A percentile compares a stretch with the other conserved stretches of the same genome.
Evolutionary conservation across 331 rosid species (phyloP).

Genomic region (Ulmus americana): DNA sequence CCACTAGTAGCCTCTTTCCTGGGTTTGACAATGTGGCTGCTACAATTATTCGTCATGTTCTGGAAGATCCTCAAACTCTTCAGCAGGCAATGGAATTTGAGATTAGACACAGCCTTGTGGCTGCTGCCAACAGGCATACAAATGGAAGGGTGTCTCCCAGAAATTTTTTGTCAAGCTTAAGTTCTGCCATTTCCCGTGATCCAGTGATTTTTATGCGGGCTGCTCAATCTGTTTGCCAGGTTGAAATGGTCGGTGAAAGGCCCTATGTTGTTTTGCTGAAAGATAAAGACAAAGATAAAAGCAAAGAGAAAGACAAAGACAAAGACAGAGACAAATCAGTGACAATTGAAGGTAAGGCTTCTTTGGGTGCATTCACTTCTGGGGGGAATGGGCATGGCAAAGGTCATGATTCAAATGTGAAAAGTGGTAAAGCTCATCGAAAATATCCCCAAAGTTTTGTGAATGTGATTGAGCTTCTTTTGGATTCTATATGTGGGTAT

Average conservation of each 20-base stretch:
- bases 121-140: conserved; percentile 78
- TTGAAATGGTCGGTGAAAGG: conserved; percentile 95
- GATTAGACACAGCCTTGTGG: conserved; percentile 73
- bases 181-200: conserved; percentile 84
- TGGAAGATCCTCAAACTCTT: conserved; percentile 98
- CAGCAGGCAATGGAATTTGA: conserved; percentile 99
- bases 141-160: conserved; percentile 91
- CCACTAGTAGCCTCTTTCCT: conserved; percentile 90
- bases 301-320: conserved; percentile 63
- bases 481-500: conserved; percentile 66
- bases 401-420: conserved; percentile 54
- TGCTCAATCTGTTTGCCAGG: conserved; percentile 94
- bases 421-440: conserved; percentile 50
- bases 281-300: conserved; percentile 86
- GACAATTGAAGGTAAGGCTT: conserved; percentile 57
- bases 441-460: conserved; percentile 73
- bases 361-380: conserved; percentile 39
- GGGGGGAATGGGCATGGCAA: conserved; percentile 65
- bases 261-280: conserved; percentile 69
- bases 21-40: conserved; percentile 94
- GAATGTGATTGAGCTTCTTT: conserved; percentile 82
- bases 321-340: conserved; percentile 71
- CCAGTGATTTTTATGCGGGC: conserved; percentile 83
- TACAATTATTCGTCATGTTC: conserved; percentile 80
- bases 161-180: conserved; percentile 58